phyloP scores from a whole-genome alignment of 2,329 filamentous ascomycete species.

The Chaetomium sp. region DNA sequence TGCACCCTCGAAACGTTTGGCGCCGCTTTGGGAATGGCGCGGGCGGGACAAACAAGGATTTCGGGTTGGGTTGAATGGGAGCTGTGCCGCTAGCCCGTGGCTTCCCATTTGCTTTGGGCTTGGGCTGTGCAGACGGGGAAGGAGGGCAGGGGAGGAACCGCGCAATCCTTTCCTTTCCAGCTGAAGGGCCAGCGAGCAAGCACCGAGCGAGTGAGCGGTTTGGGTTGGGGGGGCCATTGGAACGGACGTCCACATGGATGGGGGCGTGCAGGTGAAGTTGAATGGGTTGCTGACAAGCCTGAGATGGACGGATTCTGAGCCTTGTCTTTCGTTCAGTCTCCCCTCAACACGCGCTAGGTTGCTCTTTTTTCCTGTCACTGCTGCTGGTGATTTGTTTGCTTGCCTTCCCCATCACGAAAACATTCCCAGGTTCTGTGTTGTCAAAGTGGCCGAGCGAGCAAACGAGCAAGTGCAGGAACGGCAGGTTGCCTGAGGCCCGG shows the following conservation, averaged over 20 bases:
- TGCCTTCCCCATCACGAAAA: too few species aligned
- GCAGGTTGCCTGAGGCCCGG: too few species aligned
- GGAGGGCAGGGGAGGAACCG: neutral
- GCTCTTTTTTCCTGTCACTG: neutral
- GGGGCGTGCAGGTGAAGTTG: neutral
- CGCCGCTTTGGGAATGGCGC: constrained; percentile 15
- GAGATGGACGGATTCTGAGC: neutral
- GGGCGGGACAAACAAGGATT: constrained; percentile 1
- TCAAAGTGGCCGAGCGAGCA: too few species aligned
- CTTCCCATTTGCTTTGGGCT: neutral
- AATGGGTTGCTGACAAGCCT: neutral
- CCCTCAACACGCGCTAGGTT: neutral
- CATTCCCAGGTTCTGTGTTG: too few species aligned
- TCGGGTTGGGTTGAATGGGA: constrained; percentile 16
- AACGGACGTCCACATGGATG: too few species aligned
- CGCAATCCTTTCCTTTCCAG: constrained; percentile 12
- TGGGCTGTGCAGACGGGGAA: constrained; percentile 8
- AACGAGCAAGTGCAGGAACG: too few species aligned
- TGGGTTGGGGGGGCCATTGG: neutral
- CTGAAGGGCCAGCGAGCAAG: neutral
- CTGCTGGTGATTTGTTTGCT: neutral
- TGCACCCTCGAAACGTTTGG: constrained; percentile 8
- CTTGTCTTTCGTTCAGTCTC: constrained; percentile 2
- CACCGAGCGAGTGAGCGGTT: constrained; percentile 4
- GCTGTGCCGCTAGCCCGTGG: constrained; percentile 17